phyloP scores from a whole-genome alignment of 441 rosid genomes.

The Populus trichocarpa region DNA sequence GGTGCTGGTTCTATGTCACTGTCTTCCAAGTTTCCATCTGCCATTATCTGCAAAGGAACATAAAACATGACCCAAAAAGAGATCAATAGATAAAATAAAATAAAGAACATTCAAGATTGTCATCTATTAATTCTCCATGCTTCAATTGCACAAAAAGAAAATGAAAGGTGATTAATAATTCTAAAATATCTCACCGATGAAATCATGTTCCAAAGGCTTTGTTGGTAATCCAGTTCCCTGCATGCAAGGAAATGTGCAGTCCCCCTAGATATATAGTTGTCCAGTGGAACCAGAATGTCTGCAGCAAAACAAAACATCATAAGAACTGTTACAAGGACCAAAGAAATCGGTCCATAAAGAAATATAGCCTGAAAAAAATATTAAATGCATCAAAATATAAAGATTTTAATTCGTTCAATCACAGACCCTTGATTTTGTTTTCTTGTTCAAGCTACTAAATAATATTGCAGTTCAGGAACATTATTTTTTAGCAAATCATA shows the following conservation, averaged over 20 bases:
- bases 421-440: background rate
- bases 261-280: conserved; percentile 91
- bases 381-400: background rate
- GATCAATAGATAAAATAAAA: background rate
- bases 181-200: conserved; percentile 62
- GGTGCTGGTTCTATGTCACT: conserved; percentile 94
- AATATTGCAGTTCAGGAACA: background rate
- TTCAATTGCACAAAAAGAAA: background rate
- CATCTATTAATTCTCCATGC: too few relatives aligned
- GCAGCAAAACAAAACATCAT: conserved; percentile 22
- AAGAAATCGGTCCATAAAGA: background rate
- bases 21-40: conserved; percentile 82
- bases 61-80: background rate
- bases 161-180: background rate
- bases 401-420: background rate
- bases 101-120: background rate
- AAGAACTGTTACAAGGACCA: conserved; percentile 10
- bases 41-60: conserved; percentile 51
- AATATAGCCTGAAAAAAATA: background rate
- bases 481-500: background rate
- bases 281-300: conserved; percentile 93
- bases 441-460: background rate
- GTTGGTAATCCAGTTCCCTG: conserved; percentile 94
- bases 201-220: conserved; percentile 87
- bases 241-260: conserved; percentile 75